These are phyloP conservation scores for Podosphaera leucotricha DNA, from an alignment of 2,329 filamentous ascomycete genomes.

Conservation along the genomic window DNA sequence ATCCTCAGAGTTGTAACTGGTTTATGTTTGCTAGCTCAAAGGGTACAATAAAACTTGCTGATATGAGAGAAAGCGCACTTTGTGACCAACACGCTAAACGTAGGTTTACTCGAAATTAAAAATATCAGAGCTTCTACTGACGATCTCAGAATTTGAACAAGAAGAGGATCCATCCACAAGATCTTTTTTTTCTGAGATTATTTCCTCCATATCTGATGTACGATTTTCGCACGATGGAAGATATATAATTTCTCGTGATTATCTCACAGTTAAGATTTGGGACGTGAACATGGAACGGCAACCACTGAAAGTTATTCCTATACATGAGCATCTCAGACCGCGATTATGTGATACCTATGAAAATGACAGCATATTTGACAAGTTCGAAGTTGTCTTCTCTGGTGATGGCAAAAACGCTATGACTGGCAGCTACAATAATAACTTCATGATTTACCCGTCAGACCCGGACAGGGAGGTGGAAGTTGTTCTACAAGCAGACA, in stretches of 20 bases:
- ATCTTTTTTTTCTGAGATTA: slow-evolving; percentile 98
- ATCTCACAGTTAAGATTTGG: slow-evolving; percentile 98
- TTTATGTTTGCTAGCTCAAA: slow-evolving; percentile 99
- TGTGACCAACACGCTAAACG: slow-evolving; percentile 92
- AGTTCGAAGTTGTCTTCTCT: slow-evolving; percentile 97
- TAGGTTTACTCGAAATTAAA: slow-evolving; percentile 18
- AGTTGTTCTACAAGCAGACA: slow-evolving; percentile 91
- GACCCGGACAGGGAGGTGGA: slow-evolving; percentile 92
- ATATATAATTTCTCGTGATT: slow-evolving; percentile 94
- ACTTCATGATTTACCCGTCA: slow-evolving; percentile 99
- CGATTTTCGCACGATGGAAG: slow-evolving; percentile 90
- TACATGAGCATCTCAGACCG: slow-evolving; percentile 88
- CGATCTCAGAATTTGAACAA: slow-evolving; percentile 69
- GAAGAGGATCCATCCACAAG: slow-evolving; percentile 93
- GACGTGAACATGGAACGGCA: slow-evolving; percentile 98
- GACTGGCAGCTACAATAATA: slow-evolving; percentile 99
- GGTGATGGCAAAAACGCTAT: slow-evolving; percentile 97
- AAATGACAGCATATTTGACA: slow-evolving; percentile 99
- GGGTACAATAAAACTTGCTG: slow-evolving; percentile 93
- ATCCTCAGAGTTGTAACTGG: slow-evolving; percentile 94
- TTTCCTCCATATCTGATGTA: slow-evolving; percentile 96
- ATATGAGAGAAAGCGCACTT: slow-evolving; percentile 91
- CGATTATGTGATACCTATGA: slow-evolving; percentile 95
- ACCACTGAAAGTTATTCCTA: slow-evolving; percentile 94
- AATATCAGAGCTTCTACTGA: slow-evolving; percentile 3